These are phyloP conservation scores for Osmozyma mogii DNA, from an alignment of 805 yeast species.

Conservation along the genomic window DNA sequence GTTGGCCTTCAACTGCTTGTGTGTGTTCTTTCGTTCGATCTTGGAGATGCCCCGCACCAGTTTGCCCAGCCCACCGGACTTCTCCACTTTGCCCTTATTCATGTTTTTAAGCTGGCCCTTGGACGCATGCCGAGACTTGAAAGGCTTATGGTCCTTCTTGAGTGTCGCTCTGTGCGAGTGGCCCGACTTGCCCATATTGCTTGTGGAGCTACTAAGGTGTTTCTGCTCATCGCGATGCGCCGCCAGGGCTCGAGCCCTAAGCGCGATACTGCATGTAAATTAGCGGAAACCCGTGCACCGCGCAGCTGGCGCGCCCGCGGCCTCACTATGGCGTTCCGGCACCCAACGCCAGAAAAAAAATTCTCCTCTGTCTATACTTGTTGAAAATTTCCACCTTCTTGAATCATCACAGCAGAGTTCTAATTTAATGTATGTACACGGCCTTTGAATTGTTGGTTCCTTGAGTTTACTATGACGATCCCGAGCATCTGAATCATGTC, in stretches of 20 bases:
- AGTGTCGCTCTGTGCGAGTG: conserved; percentile 80
- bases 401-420: too few species aligned
- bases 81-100: conserved; percentile 83
- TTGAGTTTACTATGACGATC: too few species aligned
- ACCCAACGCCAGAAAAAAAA: conserved; percentile 1
- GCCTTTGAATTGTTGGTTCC: too few species aligned
- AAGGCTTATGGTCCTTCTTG: conserved; percentile 80
- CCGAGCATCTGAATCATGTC: too few species aligned
- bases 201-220: neutral
- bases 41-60: conserved; percentile 31
- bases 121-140: conserved; percentile 85
- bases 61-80: conserved; percentile 28
- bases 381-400: conserved; percentile 2
- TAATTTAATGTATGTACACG: too few species aligned
- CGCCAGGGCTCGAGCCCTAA: conserved; percentile 4
- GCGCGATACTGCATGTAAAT: too few species aligned
- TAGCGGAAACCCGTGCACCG: neutral
- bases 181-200: conserved; percentile 48
- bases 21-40: conserved; percentile 66
- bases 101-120: conserved; percentile 79
- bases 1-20: conserved; percentile 67
- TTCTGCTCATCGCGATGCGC: conserved; percentile 1
- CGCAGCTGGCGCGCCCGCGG: conserved; percentile 1
- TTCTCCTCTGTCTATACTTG: neutral
- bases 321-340: neutral